These are phyloP conservation scores for Baorangia bicolor DNA, from an alignment of 768 basidiomycete genomes.

Conservation along the genomic window DNA sequence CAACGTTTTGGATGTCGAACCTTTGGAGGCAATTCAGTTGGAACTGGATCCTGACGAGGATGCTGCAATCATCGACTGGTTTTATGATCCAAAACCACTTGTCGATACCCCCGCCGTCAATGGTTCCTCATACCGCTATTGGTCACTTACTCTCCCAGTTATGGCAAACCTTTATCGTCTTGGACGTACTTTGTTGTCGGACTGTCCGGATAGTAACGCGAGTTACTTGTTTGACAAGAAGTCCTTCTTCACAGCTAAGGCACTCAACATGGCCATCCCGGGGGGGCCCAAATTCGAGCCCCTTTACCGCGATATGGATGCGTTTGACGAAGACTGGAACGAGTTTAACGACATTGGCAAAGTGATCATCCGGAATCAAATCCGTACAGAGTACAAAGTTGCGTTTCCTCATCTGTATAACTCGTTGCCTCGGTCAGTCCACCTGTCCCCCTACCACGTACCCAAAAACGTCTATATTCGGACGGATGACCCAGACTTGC, in stretches of 20 bases:
- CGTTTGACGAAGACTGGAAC: slow-evolving; percentile 99
- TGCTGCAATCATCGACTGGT: slow-evolving; percentile 91
- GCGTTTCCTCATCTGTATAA: slow-evolving; percentile 99
- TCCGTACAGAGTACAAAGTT: slow-evolving; percentile 98
- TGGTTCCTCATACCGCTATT: slow-evolving; percentile 89
- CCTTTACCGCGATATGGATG: slow-evolving; percentile 93
- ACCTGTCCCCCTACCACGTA: slow-evolving; percentile 85
- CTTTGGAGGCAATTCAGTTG: slow-evolving; percentile 95
- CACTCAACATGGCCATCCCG: slow-evolving; percentile 94
- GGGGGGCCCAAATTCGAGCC: slow-evolving; percentile 99
- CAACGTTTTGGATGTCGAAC: slow-evolving; percentile 97
- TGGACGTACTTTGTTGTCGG: slow-evolving; percentile 90
- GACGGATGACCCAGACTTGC: slow-evolving; percentile 98
- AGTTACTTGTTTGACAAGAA: slow-evolving; percentile 97
- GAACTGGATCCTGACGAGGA: slow-evolving; percentile 95
- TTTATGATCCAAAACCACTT: slow-evolving; percentile 96
- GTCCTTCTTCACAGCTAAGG: slow-evolving; percentile 97
- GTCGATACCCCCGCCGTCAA: slow-evolving; percentile 89
- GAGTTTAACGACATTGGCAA: slow-evolving; percentile 99
- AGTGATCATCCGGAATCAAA: slow-evolving; percentile 98
- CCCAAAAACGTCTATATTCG: slow-evolving; percentile 99
- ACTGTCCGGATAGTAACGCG: slow-evolving; percentile 87
- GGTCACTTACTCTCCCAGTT: slow-evolving; percentile 88
- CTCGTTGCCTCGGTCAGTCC: slow-evolving; percentile 92
- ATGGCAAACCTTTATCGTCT: slow-evolving; percentile 98